Percentiles rank a stretch among this genome's conserved stretches.
phyloP scores from a whole-genome alignment of 305 asterid genomes.

The Fraxinus nigra region DNA sequence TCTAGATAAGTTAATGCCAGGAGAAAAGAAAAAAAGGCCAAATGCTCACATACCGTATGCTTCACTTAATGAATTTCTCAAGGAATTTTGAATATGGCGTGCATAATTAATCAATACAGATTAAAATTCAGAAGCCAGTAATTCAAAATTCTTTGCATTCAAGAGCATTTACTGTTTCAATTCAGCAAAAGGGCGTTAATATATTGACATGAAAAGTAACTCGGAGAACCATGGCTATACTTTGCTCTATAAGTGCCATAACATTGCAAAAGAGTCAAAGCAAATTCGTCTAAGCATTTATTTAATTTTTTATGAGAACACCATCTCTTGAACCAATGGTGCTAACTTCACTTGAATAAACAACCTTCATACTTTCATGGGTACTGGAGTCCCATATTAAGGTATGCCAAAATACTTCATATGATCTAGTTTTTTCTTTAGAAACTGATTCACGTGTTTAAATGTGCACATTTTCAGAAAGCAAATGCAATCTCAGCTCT shows the following conservation, averaged over 20 bases:
- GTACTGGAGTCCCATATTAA: background rate
- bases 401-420: constrained; percentile 8
- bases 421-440: background rate
- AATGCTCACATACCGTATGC: background rate
- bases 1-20: background rate
- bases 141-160: background rate
- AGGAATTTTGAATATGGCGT: background rate
- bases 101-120: background rate
- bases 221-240: background rate
- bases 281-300: background rate
- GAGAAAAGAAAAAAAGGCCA: background rate
- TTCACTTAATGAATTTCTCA: background rate
- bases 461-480: constrained; percentile 5
- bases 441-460: background rate
- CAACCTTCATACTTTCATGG: background rate
- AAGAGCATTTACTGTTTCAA: background rate
- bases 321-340: background rate
- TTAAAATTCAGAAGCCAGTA: background rate
- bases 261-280: background rate
- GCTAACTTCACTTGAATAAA: background rate
- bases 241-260: background rate
- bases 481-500: background rate
- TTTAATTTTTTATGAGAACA: background rate
- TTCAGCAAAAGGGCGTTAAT: background rate
- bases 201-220: background rate